phyloP scores from a whole-genome alignment of 2,329 filamentous ascomycete species.

The Decorospora gaudefroyi region DNA sequence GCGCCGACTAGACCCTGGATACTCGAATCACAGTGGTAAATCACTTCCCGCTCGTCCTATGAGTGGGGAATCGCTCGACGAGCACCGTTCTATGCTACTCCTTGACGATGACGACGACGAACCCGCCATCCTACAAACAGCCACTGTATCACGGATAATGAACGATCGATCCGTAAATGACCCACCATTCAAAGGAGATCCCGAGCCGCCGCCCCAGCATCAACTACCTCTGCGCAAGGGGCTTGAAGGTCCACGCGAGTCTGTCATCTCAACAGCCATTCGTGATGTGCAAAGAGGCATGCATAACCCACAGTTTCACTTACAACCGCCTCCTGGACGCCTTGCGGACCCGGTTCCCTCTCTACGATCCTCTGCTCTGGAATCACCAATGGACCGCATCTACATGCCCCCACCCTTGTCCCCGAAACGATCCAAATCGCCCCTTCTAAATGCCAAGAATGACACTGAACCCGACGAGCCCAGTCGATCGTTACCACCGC shows the following conservation, averaged over 20 bases:
- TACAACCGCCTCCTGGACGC: slow-evolving; percentile 44
- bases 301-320: slow-evolving; percentile 35
- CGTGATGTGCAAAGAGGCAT: slow-evolving; percentile 48
- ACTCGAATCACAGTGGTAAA: slow-evolving; percentile 63
- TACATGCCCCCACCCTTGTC: slow-evolving; percentile 75
- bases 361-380: slow-evolving; percentile 33
- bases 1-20: slow-evolving; percentile 67
- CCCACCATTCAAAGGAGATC: slow-evolving; percentile 21
- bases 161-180: slow-evolving; percentile 48
- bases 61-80: slow-evolving; percentile 61
- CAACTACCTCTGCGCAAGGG: slow-evolving; percentile 45
- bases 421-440: slow-evolving; percentile 62
- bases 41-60: slow-evolving; percentile 73
- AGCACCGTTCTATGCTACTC: slow-evolving; percentile 45
- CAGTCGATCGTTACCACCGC: slow-evolving; percentile 27
- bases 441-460: slow-evolving; percentile 29
- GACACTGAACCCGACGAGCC: slow-evolving; percentile 28
- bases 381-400: slow-evolving; percentile 59
- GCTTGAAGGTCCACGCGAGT: slow-evolving; percentile 39
- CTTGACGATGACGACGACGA: slow-evolving; percentile 45
- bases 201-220: slow-evolving; percentile 27
- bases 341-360: slow-evolving; percentile 23
- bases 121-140: slow-evolving; percentile 56
- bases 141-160: slow-evolving; percentile 58
- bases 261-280: slow-evolving; percentile 50